Percentiles rank a stretch among this genome's conserved stretches.
Evolutionary conservation across 345 rosid species (phyloP).

Genomic region (Geranium brycei): DNA sequence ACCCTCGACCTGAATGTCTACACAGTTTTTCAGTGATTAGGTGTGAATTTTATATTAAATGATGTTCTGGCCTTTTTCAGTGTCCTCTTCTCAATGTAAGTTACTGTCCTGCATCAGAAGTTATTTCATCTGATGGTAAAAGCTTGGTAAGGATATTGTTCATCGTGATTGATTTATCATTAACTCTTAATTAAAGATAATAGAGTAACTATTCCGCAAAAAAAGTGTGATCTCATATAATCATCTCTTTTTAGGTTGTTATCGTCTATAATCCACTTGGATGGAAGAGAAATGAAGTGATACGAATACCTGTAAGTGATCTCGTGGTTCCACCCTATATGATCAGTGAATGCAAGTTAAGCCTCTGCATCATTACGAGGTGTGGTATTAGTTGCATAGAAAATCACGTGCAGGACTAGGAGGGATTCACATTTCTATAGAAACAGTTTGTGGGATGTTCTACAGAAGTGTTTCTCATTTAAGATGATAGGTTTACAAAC

Average conservation of each 20-base stretch:
- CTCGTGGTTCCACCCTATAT: conserved; percentile 5
- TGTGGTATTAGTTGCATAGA: too few species aligned
- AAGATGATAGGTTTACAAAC: background rate
- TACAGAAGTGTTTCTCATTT: too few species aligned
- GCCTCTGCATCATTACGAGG: too few species aligned
- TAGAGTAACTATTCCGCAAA: conserved; percentile 10
- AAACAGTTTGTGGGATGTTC: too few species aligned
- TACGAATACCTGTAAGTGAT: conserved; percentile 62
- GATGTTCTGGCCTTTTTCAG: conserved; percentile 32
- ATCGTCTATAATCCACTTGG: conserved; percentile 78
- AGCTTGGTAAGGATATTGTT: conserved; percentile 43
- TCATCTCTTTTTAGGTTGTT: conserved; percentile 38
- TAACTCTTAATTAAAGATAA: conserved; percentile 3
- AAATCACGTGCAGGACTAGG: too few species aligned
- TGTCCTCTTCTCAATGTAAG: conserved; percentile 90
- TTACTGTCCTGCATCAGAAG: conserved; percentile 84
- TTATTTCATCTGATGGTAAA: conserved; percentile 41
- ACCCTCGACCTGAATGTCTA: background rate
- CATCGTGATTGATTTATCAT: conserved; percentile 6
- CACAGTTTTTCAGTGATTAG: background rate
- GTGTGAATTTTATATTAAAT: conserved; percentile 10
- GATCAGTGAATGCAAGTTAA: conserved; percentile 5
- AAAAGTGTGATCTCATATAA: conserved; percentile 7
- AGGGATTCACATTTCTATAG: too few species aligned
- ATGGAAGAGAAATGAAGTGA: conserved; percentile 74